phyloP scores from a whole-genome alignment of 2,329 filamentous ascomycete genomes.

The Aureobasidium sp. region DNA sequence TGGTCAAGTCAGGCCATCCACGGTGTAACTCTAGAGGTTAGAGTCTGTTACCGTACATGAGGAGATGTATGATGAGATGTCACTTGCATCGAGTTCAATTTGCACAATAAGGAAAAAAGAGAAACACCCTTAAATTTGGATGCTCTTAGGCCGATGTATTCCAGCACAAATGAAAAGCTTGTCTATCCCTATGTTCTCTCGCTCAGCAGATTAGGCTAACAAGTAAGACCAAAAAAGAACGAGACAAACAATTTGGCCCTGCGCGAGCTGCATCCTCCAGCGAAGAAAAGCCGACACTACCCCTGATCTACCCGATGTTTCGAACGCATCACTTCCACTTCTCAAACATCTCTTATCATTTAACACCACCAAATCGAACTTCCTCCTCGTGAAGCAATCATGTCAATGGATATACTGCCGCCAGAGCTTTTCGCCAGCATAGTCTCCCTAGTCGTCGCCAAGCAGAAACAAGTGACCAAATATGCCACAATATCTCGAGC shows the following conservation, averaged over 20 bases:
- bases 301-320: neutral
- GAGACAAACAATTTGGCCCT: neutral
- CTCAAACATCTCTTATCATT: neutral
- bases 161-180: too few species aligned
- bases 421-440: neutral
- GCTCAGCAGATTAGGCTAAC: too few species aligned
- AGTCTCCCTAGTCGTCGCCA: neutral
- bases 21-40: too few species aligned
- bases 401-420: neutral
- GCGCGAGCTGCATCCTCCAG: neutral
- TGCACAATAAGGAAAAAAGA: too few species aligned
- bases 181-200: too few species aligned
- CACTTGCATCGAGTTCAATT: too few species aligned
- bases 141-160: too few species aligned
- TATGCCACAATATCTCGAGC: constrained; percentile 7
- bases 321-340: neutral
- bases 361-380: neutral
- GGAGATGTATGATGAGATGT: too few species aligned
- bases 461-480: neutral
- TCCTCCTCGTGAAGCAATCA: neutral
- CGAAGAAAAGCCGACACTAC: neutral
- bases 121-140: too few species aligned
- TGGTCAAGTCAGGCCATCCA: too few species aligned
- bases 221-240: too few species aligned
- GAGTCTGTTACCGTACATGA: too few species aligned